Evolutionary conservation across 169 alveolate species (phyloP), one percentile per base, ranked within the genome.

Genomic region (Cryptosporidium bovis): DNA sequence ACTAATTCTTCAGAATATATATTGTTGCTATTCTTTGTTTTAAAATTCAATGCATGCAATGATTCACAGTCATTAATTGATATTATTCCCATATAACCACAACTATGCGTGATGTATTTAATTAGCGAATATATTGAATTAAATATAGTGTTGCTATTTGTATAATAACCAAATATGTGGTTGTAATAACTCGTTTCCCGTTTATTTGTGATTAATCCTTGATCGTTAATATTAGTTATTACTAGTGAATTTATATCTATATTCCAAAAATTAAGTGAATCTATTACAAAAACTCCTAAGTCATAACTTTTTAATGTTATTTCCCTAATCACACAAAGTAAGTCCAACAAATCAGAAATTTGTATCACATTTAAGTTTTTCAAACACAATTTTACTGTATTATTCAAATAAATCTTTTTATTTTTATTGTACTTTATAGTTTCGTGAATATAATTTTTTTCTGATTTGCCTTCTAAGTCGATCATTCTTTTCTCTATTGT

Each of bases 251-350:
- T 77, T 31, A 60, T 24, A 3, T 77, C 65, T 3, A 60, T 44
- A 27, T 77, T 77, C 87, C 87, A 77, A 44, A 77, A 77, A 48
- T 34, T 77, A 3, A 77, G 13, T 15, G 87, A 77, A 33, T 77
- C 87, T 20, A 77, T 62, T 10, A 77, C 71, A 36, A 77, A 29
- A 6, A 77, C 33, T n/a, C 44, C 64, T 16, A 71, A 34, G 18
- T 62, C 55, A 20, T 56, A 31, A 62, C 50, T 77, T 33, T n/a
- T 16, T 29, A 18, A 24, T 10, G 31, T 60, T 1, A 77, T 77
- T 77, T 24, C 40, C 44, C 60, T 56, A 5, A 77, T 48, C 8
- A 77, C 18, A 29, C 77, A 77, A 20, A 77, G 16, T 15, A 77
- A 40, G 24, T 77, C 87, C 34, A 77, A 27, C 40, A 60, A 24